Conservation (phyloP, 164 flowering plant species). For the Umbellularia californica region DNA sequence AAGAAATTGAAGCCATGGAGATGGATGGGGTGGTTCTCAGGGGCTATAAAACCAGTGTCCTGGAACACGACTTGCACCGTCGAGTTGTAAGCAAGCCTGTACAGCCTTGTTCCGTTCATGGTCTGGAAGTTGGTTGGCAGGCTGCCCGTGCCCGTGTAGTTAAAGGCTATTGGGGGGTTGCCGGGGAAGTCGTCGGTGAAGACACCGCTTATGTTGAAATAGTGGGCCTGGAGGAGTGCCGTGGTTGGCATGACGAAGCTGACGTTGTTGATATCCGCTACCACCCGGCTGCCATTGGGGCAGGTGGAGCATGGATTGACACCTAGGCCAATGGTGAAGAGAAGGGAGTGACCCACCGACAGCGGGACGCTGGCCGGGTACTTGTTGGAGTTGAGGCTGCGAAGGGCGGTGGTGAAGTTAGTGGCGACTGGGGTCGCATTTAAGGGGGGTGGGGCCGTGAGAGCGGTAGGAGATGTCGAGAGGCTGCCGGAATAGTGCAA, state of each 20-base stretch:
- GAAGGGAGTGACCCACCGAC: slow-evolving; percentile 44
- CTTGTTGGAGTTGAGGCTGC: slow-evolving; percentile 54
- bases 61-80: slow-evolving; percentile 68
- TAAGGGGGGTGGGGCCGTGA: slow-evolving; percentile 45
- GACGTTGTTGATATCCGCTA: slow-evolving; percentile 66
- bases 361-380: slow-evolving; percentile 60
- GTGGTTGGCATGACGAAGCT: slow-evolving; percentile 71
- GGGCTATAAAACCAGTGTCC: slow-evolving; percentile 60
- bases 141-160: slow-evolving; percentile 55
- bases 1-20: slow-evolving; percentile 83
- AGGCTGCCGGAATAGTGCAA: slow-evolving; percentile 61
- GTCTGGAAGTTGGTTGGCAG: slow-evolving; percentile 39
- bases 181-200: slow-evolving; percentile 72
- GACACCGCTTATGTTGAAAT: slow-evolving; percentile 59
- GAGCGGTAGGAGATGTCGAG: slow-evolving; percentile 26
- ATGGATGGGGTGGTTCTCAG: slow-evolving; percentile 78
- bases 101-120: slow-evolving; percentile 51
- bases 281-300: slow-evolving; percentile 59
- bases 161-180: slow-evolving; percentile 49
- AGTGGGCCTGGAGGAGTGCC: slow-evolving; percentile 69
- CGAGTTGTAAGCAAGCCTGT: slow-evolving; percentile 44
- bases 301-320: slow-evolving; percentile 64
- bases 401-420: slow-evolving; percentile 47
- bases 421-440: slow-evolving; percentile 65
- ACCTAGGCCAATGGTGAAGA: slow-evolving; percentile 69